Evolutionary conservation across 257 asterid species (phyloP).

Genomic region (Ehretia macrophylla): DNA sequence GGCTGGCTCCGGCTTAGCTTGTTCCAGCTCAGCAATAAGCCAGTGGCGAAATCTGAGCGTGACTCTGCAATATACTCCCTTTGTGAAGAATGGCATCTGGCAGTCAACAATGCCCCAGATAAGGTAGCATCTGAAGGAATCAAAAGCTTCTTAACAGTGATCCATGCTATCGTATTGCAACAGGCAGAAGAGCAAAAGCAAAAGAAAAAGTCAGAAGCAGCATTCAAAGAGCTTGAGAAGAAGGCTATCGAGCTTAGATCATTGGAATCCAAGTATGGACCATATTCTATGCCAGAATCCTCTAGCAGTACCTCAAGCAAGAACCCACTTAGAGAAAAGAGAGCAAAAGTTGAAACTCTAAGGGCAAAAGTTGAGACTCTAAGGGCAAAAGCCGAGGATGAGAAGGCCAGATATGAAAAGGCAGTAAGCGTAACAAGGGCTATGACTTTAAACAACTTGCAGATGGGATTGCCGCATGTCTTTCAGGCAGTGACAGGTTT

Average conservation of each 20-base stretch:
- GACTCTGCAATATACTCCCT: constrained; percentile 71
- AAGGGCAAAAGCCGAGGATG: constrained; percentile 73
- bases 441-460: constrained; percentile 80
- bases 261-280: constrained; percentile 63
- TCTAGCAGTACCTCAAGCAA: constrained; percentile 34
- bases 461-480: constrained; percentile 88
- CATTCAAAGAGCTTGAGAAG: constrained; percentile 83
- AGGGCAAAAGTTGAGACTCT: constrained; percentile 53
- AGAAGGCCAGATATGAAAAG: constrained; percentile 84
- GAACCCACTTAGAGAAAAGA: constrained; percentile 61
- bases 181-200: constrained; percentile 84
- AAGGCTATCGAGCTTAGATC: constrained; percentile 62
- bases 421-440: constrained; percentile 67
- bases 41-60: constrained; percentile 47
- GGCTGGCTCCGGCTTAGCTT: constrained; percentile 98
- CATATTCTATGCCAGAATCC: constrained; percentile 35
- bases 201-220: constrained; percentile 62
- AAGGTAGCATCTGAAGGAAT: constrained; percentile 94
- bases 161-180: constrained; percentile 80
- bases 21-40: constrained; percentile 66
- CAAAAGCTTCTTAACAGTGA: constrained; percentile 64
- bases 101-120: constrained; percentile 80
- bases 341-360: constrained; percentile 55
- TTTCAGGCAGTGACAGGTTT: constrained; percentile 93
- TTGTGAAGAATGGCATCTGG: constrained; percentile 96